Evolutionary conservation across 768 basidiomycete genomes (phyloP), one percentile per base, ranked within the genome.

Genomic region (Suillus brevipes): DNA sequence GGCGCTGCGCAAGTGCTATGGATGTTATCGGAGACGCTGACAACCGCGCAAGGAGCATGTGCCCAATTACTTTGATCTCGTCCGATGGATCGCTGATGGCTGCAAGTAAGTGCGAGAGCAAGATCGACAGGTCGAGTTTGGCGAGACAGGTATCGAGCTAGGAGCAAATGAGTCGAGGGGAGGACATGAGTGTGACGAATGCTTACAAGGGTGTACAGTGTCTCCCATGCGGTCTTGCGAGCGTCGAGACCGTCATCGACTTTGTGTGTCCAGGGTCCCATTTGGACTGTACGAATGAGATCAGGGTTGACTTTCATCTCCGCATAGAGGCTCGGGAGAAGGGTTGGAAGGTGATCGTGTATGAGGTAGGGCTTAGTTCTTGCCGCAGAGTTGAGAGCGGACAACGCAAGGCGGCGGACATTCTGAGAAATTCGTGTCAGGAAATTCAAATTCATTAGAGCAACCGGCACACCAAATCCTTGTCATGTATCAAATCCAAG

Each of bases 201-300:
- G 77, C 90, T 69, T 70, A 95, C 94, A 69, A 99, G 78, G 23
- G 95, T 97, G 74, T 97, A 96, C 82, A 98, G 93, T 1, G 95
- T 95, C 78, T 99, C 97, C 77, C 93, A 99, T 2, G 97, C 97
- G 0, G 94, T 96, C 83, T 98, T 99, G 65, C 97, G 88, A 25
- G 95, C 89, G 68, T 99, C 97, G 47, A 99, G 83, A 57, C 97
- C 97, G 68, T 99, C 96, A 71, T 99, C 97, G 61, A 97, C 94
- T 74, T 92, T 95, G 78, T 97, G 94, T 34, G 90, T 92, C 95
- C 95, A 97, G 3, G 95, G 95, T 25, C 95, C 95, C 95, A 97
- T 97, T 73, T 95, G 93, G 14, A 97, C 95, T 1, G 91, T 93
- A 37, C 92, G 88, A 72, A 97, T 89, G 65, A 95, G 87, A 2